Conservation (phyloP, 179 eudicot genomes). For the Carnegiea gigantea region DNA sequence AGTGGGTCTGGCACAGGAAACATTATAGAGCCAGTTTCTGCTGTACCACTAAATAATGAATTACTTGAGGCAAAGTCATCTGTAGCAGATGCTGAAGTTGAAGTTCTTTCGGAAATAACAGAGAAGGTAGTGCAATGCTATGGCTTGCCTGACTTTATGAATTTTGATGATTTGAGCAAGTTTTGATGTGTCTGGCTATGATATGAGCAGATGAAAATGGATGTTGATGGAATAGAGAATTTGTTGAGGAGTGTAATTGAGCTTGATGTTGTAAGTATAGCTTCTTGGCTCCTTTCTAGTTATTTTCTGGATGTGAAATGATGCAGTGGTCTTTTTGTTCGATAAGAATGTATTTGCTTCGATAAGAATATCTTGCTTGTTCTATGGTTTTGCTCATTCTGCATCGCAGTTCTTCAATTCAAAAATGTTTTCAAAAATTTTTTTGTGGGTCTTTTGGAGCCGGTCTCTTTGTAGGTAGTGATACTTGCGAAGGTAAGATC, state of each 20-base stretch:
- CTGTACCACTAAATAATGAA: slow-evolving; percentile 91
- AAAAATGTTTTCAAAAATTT: no score
- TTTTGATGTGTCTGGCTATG: slow-evolving; percentile 20
- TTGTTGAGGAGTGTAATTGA: slow-evolving; percentile 52
- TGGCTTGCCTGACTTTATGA: background rate
- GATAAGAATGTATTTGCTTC: background rate
- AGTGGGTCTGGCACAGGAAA: slow-evolving; percentile 87
- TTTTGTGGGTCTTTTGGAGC: no score
- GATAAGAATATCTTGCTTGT: no score
- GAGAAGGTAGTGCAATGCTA: slow-evolving; percentile 55
- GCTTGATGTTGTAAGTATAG: slow-evolving; percentile 73
- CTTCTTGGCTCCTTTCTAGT: slow-evolving; percentile 11
- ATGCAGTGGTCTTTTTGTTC: background rate
- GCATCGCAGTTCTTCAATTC: no score
- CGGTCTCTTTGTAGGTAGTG: no score
- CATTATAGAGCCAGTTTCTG: slow-evolving; percentile 84
- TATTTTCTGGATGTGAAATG: background rate
- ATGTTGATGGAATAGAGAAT: slow-evolving; percentile 59
- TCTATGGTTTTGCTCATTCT: no score
- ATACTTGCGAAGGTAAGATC: no score
- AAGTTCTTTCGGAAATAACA: slow-evolving; percentile 79
- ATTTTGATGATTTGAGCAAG: slow-evolving; percentile 17
- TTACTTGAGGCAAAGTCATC: slow-evolving; percentile 77
- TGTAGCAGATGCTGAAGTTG: slow-evolving; percentile 78
- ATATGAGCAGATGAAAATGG: slow-evolving; percentile 64